Conservation (phyloP, 1,284 basidiomycete species). For the Heterobasidion occidentale region DNA sequence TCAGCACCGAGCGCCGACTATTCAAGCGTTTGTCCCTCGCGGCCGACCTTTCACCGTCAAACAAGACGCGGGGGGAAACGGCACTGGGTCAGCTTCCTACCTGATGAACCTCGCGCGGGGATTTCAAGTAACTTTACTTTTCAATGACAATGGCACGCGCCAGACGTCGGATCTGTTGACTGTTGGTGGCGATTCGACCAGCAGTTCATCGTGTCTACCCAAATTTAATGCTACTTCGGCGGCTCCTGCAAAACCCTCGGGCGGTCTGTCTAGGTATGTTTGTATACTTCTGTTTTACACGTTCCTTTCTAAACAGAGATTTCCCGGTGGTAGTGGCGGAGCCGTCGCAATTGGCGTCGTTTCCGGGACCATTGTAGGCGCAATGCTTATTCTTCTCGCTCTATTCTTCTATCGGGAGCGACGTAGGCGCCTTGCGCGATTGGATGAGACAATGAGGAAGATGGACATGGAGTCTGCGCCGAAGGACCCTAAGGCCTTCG, state of each 20-base stretch:
- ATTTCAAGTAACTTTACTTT: conserved; percentile 32
- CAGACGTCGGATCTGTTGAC: conserved; percentile 21
- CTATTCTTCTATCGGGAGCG: conserved; percentile 36
- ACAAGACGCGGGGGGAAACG: conserved; percentile 18
- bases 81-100: conserved; percentile 32
- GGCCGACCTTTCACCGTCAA: conserved; percentile 32
- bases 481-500: background rate
- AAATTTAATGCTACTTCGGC: background rate
- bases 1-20: conserved; percentile 27
- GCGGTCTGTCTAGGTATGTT: conserved; percentile 15
- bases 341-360: conserved; percentile 38
- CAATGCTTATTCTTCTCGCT: conserved; percentile 32
- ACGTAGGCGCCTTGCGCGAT: conserved; percentile 12
- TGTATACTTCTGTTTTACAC: conserved; percentile 1
- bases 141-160: conserved; percentile 20
- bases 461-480: background rate
- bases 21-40: conserved; percentile 38
- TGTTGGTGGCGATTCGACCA: conserved; percentile 20
- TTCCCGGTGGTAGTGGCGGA: conserved; percentile 21
- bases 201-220: conserved; percentile 20
- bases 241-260: conserved; percentile 9
- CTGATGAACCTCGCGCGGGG: conserved; percentile 31
- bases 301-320: background rate
- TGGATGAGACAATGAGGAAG: background rate
- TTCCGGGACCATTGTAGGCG: conserved; percentile 25